A percentile compares a stretch with the other conserved stretches of the same genome.
phyloP scores from a whole-genome alignment of 768 basidiomycete species.

The Boletus pseudo-olivaceus region DNA sequence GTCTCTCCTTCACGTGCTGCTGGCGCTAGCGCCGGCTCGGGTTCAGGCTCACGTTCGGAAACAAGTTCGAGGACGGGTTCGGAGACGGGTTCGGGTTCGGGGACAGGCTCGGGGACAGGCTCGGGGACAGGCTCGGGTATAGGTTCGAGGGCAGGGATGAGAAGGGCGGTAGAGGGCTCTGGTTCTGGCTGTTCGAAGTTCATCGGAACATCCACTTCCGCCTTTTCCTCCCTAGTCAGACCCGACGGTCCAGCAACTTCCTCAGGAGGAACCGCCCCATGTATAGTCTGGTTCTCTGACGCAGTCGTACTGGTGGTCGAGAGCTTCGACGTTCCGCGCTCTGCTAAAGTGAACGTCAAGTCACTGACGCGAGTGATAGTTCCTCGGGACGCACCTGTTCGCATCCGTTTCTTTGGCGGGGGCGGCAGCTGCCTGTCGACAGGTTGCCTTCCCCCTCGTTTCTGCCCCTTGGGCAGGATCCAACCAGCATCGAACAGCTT shows the following conservation, averaged over 20 bases:
- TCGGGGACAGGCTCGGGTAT: neutral
- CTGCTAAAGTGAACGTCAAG: constrained; percentile 4
- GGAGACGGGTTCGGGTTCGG: neutral
- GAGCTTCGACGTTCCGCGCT: constrained; percentile 41
- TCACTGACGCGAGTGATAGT: neutral
- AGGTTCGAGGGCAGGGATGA: neutral
- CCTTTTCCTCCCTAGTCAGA: constrained; percentile 16
- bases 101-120: neutral
- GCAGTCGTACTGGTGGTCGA: constrained; percentile 46
- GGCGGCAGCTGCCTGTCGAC: constrained; percentile 43
- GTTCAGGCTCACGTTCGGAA: neutral
- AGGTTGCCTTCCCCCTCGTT: constrained; percentile 55
- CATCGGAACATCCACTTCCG: constrained; percentile 15
- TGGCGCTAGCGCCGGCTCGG: neutral
- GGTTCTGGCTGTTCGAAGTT: constrained; percentile 10
- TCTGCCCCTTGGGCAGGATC: constrained; percentile 76
- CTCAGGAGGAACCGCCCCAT: constrained; percentile 22
- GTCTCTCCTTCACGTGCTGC: constrained; percentile 8
- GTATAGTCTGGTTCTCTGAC: constrained; percentile 44
- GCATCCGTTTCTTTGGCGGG: constrained; percentile 55
- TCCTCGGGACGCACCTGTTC: constrained; percentile 36
- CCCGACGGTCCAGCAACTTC: constrained; percentile 27
- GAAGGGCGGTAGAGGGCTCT: neutral
- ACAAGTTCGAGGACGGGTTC: neutral
- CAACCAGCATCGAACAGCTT: constrained; percentile 81